Conservation (phyloP, 768 basidiomycete species). For the Xerocomellus amylosporus region DNA sequence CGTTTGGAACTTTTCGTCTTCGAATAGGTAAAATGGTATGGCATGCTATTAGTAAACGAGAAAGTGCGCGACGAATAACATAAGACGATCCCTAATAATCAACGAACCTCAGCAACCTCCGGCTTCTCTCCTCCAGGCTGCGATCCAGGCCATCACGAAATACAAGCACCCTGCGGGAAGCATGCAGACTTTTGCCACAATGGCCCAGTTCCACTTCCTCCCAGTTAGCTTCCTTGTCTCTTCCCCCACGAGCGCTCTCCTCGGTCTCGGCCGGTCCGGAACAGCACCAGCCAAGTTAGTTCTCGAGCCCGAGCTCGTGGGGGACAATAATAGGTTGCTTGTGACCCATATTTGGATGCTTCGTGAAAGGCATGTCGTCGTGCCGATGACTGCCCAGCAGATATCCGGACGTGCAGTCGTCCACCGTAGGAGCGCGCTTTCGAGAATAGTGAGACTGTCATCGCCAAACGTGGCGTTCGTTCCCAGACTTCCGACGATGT, state of each 20-base stretch:
- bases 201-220: conserved; percentile 78
- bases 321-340: conserved; percentile 60
- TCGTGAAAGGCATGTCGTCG: conserved; percentile 79
- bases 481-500: conserved; percentile 52
- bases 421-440: conserved; percentile 32
- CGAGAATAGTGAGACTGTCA: conserved; percentile 17
- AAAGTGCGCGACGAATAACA: background rate
- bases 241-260: conserved; percentile 11
- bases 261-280: conserved; percentile 24
- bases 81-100: background rate
- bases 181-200: conserved; percentile 65
- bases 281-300: conserved; percentile 1
- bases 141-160: conserved; percentile 75
- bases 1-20: background rate
- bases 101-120: conserved; percentile 19
- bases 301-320: conserved; percentile 4
- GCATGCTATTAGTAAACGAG: background rate
- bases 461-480: conserved; percentile 8
- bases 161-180: conserved; percentile 74
- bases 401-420: conserved; percentile 70
- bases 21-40: background rate
- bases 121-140: conserved; percentile 41
- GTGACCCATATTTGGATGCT: conserved; percentile 95
- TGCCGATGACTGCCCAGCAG: conserved; percentile 88
- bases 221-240: conserved; percentile 37